A percentile compares a stretch with the other conserved stretches of the same genome.
These are phyloP conservation scores for Mrakia hoshinonis DNA, from an alignment of 768 basidiomycete genomes.

Conservation along the genomic window DNA sequence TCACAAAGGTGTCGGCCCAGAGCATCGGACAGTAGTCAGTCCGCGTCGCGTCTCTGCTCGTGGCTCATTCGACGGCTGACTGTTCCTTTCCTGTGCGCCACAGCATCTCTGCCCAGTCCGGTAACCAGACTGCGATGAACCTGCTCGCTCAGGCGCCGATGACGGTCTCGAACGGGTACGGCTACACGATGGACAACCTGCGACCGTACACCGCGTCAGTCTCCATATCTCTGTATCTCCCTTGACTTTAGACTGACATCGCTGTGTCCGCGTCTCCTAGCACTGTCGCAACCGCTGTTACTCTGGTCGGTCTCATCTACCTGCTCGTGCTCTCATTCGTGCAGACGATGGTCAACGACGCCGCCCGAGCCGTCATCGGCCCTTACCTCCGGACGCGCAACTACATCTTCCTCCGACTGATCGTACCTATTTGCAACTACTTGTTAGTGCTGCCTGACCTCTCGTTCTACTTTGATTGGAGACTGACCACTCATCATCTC, in stretches of 20 bases:
- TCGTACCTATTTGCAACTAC: conserved; percentile 34
- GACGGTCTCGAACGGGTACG: conserved; percentile 42
- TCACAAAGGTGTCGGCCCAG: conserved; percentile 1
- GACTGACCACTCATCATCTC: not conserved
- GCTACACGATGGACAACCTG: conserved; percentile 42
- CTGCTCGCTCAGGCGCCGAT: conserved; percentile 43
- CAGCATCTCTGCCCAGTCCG: conserved; percentile 32
- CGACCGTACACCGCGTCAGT: conserved; percentile 39
- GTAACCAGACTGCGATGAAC: conserved; percentile 44
- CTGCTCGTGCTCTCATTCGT: conserved; percentile 32
- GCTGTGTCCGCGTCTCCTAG: conserved; percentile 19
- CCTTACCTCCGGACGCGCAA: conserved; percentile 42
- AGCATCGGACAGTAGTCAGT: not conserved
- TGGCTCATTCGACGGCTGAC: not conserved
- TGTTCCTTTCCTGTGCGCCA: conserved; percentile 2
- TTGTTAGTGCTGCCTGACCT: not conserved
- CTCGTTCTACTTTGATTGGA: not conserved
- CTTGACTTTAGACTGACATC: no score
- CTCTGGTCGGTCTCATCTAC: conserved; percentile 45
- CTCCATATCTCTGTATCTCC: no score
- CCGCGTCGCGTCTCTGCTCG: no score
- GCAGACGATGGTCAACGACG: conserved; percentile 15
- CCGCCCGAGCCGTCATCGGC: conserved; percentile 5
- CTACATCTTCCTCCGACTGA: conserved; percentile 42
- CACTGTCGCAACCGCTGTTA: conserved; percentile 44